These are phyloP conservation scores for Boletus subcaerulescens DNA, from an alignment of 768 basidiomycete species.

Conservation along the genomic window DNA sequence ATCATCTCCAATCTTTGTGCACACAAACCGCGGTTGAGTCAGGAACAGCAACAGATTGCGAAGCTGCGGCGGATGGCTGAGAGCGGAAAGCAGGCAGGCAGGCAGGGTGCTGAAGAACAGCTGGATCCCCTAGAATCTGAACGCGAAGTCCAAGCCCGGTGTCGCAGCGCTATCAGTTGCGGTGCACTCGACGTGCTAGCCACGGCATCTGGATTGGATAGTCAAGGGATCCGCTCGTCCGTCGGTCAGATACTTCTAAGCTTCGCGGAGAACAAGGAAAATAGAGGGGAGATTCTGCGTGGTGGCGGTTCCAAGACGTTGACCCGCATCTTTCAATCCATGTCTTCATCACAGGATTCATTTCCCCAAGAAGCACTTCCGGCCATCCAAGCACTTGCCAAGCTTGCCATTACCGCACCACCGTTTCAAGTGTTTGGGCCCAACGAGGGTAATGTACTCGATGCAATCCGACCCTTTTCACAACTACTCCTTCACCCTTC, in stretches of 20 bases:
- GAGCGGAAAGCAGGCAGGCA: conserved; percentile 34
- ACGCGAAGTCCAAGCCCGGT: conserved; percentile 58
- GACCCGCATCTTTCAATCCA: conserved; percentile 51
- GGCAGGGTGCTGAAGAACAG: conserved; percentile 28
- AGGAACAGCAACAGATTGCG: conserved; percentile 81
- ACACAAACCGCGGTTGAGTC: conserved; percentile 66
- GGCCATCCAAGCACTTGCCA: conserved; percentile 86
- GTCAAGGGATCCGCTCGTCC: conserved; percentile 54
- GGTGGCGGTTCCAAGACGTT: conserved; percentile 75
- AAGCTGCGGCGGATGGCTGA: conserved; percentile 76
- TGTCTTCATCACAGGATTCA: conserved; percentile 34
- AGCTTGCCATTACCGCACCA: conserved; percentile 88
- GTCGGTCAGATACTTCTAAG: conserved; percentile 64
- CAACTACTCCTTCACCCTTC: conserved; percentile 66
- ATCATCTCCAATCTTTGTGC: conserved; percentile 73
- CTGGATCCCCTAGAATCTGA: conserved; percentile 57
- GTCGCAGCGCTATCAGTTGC: conserved; percentile 52
- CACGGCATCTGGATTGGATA: conserved; percentile 58
- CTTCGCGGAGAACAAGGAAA: conserved; percentile 73
- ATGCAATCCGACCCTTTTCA: conserved; percentile 81
- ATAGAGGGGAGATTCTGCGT: conserved; percentile 73
- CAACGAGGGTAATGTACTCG: conserved; percentile 68
- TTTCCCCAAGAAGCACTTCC: conserved; percentile 36
- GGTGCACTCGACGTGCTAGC: conserved; percentile 66
- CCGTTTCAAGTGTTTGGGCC: conserved; percentile 92